Evolutionary conservation across 2,329 filamentous ascomycete genomes (phyloP).

Genomic region (Aureobasidium sp.): DNA sequence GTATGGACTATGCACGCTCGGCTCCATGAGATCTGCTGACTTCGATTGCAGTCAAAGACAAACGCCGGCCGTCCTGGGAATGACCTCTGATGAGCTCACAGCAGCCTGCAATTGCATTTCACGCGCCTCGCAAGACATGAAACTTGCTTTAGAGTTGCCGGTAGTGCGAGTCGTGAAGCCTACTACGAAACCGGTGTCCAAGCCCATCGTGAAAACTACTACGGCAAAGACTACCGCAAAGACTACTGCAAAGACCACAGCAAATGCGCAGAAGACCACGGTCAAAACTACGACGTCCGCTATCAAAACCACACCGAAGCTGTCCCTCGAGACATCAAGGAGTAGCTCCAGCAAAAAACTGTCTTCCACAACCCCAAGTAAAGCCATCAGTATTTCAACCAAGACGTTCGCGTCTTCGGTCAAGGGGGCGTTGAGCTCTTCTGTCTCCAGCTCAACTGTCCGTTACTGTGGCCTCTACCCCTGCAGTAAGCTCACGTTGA

Average conservation of each 20-base stretch:
- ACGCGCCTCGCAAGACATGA: background rate
- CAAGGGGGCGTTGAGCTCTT: too few relatives aligned
- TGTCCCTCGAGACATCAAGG: background rate
- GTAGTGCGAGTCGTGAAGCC: background rate
- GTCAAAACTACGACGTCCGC: too few relatives aligned
- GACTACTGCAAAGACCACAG: constrained; percentile 5
- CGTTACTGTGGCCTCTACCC: background rate
- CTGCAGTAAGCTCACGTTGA: background rate
- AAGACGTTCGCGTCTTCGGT: background rate
- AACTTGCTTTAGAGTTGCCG: background rate
- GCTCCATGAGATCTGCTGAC: background rate
- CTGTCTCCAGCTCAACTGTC: background rate
- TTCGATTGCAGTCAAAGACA: background rate
- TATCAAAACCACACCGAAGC: constrained; percentile 1
- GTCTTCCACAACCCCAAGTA: too few relatives aligned
- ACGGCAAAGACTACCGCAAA: constrained; percentile 5
- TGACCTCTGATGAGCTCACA: constrained; percentile 8
- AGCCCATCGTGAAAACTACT: constrained; percentile 14
- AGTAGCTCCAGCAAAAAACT: background rate
- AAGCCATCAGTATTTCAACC: too few relatives aligned
- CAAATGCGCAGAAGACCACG: too few relatives aligned
- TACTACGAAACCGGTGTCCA: background rate
- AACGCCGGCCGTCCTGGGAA: background rate
- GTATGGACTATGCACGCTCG: background rate
- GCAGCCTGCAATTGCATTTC: constrained; percentile 8